These are phyloP conservation scores for Boletus tomentosulus DNA, from an alignment of 768 basidiomycete genomes.

Conservation along the genomic window DNA sequence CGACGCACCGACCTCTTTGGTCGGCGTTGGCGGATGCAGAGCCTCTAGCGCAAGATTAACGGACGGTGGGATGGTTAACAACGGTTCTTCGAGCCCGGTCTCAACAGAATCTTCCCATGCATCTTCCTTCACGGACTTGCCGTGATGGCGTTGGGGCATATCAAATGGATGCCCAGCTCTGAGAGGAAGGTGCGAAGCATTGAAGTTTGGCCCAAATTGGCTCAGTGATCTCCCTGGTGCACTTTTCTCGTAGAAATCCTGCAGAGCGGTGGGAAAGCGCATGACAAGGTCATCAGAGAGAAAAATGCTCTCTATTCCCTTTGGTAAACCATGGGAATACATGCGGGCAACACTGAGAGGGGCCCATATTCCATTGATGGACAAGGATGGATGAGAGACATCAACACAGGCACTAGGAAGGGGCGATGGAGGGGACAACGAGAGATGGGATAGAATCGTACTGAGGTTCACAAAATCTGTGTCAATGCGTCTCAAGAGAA, in stretches of 20 bases:
- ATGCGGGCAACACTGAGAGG: constrained; percentile 53
- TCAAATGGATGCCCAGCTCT: neutral
- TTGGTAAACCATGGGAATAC: constrained; percentile 31
- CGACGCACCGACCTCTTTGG: constrained; percentile 4
- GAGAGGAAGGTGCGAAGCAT: constrained; percentile 34
- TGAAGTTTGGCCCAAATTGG: constrained; percentile 65
- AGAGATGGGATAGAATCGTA: constrained; percentile 37
- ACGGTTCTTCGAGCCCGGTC: constrained; percentile 17
- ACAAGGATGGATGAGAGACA: constrained; percentile 49
- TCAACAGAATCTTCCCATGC: constrained; percentile 22
- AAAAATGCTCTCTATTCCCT: constrained; percentile 47
- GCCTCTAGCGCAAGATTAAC: constrained; percentile 30
- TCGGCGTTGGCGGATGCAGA: constrained; percentile 18
- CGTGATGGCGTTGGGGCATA: constrained; percentile 3
- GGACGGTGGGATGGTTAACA: constrained; percentile 23
- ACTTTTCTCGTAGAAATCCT: constrained; percentile 52
- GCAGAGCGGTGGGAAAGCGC: constrained; percentile 58
- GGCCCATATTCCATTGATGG: constrained; percentile 64
- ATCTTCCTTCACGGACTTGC: constrained; percentile 7
- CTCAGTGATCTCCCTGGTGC: constrained; percentile 45
- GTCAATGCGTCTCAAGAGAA: constrained; percentile 68
- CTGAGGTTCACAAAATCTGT: constrained; percentile 76
- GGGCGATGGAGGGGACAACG: constrained; percentile 30
- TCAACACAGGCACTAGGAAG: constrained; percentile 45
- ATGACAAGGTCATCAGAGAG: constrained; percentile 59